Base-by-base conservation (phyloP, 2,329 filamentous ascomycete genomes). In the Sordariomycetes sp. region DNA sequence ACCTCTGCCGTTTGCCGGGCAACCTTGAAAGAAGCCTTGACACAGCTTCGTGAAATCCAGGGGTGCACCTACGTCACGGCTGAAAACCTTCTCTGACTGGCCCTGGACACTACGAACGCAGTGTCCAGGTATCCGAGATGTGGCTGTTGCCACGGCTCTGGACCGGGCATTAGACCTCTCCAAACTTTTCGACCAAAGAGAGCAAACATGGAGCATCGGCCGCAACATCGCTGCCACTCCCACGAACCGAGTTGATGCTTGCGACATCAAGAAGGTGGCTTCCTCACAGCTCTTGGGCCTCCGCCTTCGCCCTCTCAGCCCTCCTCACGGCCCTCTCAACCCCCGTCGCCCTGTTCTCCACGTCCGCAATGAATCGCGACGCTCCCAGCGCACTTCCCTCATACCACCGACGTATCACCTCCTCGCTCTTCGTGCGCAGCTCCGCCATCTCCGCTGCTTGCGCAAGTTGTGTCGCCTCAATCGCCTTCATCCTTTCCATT, bases 351-450 rank as follows among this genome's bases (percentile, higher is more conserved):
- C 86, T 76, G 36, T 80, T 77, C 69, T 95, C 87, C 65, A 86
- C 82, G 55, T 86, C 82, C 24, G 85, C 86, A 72, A 90, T 85
- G 59, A 80, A 79, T 62, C 83, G 80, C 0, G 85, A 85, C 62
- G 81, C 82, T 12, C 79, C 78, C 53, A 95, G 72, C 51, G 94
- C 76, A 3, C 83, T 81, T 25, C 81, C 73, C 67, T 90, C 84
- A 69, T 92, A 90, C 86, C 89, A 95, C 39, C 75, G 70, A 62
- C 85, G 78, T 59, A 90, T 70, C 25, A 80, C 72, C 61, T 68
- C 68, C 68, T 83, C 87, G 71, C 79, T 91, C 62, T 77, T 78
- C 60, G 71, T 78, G 66, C 82, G 78, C 66, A 87, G 76, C 67
- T 80, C 80, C 24, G 78, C 79, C 60, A 88, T 79, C 67, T 86